phyloP scores from a whole-genome alignment of 257 asterid genomes.

The Solanum etuberosum region DNA sequence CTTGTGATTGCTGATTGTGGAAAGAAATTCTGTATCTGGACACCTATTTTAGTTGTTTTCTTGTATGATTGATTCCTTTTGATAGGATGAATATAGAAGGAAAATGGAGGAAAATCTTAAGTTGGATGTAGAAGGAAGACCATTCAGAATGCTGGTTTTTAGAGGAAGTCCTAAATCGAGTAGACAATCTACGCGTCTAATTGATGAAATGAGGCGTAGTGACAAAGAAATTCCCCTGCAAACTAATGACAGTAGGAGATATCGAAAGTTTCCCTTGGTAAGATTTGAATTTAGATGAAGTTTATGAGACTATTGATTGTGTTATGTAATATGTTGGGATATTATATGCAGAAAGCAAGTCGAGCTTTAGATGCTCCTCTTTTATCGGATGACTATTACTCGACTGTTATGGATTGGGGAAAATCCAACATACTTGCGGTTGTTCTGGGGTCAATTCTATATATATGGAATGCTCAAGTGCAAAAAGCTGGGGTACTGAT shows the following conservation, averaged over 20 bases:
- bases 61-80: neutral
- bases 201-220: slow-evolving; percentile 46
- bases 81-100: slow-evolving; percentile 37
- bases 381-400: slow-evolving; percentile 44
- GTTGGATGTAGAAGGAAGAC: slow-evolving; percentile 61
- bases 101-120: slow-evolving; percentile 36
- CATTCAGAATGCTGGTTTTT: slow-evolving; percentile 75
- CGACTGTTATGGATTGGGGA: slow-evolving; percentile 72
- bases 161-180: slow-evolving; percentile 80
- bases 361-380: slow-evolving; percentile 48
- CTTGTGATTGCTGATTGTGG: neutral
- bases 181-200: slow-evolving; percentile 24
- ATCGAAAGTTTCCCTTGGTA: slow-evolving; percentile 50
- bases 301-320: neutral
- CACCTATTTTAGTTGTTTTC: neutral
- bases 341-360: slow-evolving; percentile 30
- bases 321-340: neutral
- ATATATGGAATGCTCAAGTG: slow-evolving; percentile 37
- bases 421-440: slow-evolving; percentile 43
- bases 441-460: slow-evolving; percentile 39
- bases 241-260: slow-evolving; percentile 6
- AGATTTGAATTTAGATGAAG: neutral
- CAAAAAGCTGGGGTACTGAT: slow-evolving; percentile 10
- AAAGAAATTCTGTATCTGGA: neutral
- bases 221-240: slow-evolving; percentile 12